Percentiles rank a stretch among this genome's conserved stretches.
Evolutionary conservation across 768 basidiomycete species (phyloP).

Genomic region (Gymnopilus dilepis): DNA sequence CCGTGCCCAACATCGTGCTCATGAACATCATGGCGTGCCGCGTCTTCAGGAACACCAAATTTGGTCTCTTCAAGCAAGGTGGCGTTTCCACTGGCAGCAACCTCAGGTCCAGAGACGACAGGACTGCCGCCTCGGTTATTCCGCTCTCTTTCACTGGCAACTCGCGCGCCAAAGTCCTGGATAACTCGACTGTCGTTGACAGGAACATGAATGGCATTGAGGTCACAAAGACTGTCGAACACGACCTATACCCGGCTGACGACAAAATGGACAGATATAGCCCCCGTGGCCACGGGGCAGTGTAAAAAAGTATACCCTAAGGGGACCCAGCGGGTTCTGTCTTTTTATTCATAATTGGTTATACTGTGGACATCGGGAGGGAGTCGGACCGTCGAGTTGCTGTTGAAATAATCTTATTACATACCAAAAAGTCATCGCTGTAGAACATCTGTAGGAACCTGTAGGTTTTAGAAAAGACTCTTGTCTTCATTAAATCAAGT

Average conservation of each 20-base stretch:
- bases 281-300: conserved; percentile 1
- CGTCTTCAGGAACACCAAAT: conserved; percentile 21
- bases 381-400: neutral
- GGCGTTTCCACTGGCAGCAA: conserved; percentile 26
- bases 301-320: conserved; percentile 5
- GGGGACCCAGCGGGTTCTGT: neutral
- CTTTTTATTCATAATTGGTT: conserved; percentile 4
- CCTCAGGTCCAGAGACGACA: neutral
- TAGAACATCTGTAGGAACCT: conserved; percentile 3
- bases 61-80: conserved; percentile 29
- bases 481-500: neutral
- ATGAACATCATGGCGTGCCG: conserved; percentile 26
- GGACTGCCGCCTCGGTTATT: conserved; percentile 7
- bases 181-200: neutral
- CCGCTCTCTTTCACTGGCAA: conserved; percentile 10
- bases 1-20: conserved; percentile 20
- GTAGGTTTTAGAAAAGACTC: neutral
- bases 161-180: neutral
- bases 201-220: conserved; percentile 10
- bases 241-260: neutral
- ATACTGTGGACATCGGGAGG: neutral
- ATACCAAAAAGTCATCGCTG: conserved; percentile 1
- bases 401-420: neutral
- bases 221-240: conserved; percentile 17
- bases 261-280: conserved; percentile 3